Conservation (phyloP, 73 alveolate species). For the Diophrys appendiculata region DNA sequence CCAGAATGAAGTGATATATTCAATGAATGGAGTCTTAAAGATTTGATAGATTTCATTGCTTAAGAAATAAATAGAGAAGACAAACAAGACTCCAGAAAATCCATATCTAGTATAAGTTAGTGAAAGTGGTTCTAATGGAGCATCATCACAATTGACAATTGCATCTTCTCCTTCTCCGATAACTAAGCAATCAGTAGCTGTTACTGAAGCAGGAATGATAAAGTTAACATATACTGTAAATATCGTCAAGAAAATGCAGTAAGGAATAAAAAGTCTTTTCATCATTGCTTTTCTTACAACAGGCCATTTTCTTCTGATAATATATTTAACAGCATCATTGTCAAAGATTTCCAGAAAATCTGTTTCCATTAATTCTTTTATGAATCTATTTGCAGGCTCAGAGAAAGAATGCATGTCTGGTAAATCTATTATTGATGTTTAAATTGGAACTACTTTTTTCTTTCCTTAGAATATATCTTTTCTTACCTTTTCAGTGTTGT, state of each 20-base stretch:
- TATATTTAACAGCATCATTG: conserved; percentile 16
- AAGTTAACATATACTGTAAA: background rate
- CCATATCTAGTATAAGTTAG: background rate
- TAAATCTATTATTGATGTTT: background rate
- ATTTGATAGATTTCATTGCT: conserved; percentile 16
- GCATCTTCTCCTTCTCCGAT: background rate
- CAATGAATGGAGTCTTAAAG: conserved; percentile 2
- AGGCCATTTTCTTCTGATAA: conserved; percentile 21
- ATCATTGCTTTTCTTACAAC: conserved; percentile 3
- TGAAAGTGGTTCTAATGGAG: background rate
- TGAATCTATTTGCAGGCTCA: background rate
- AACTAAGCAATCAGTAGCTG: background rate
- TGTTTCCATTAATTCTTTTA: conserved; percentile 26
- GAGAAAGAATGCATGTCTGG: background rate
- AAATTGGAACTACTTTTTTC: background rate
- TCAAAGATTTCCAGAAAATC: conserved; percentile 22
- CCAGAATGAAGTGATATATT: conserved; percentile 33
- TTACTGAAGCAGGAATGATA: background rate
- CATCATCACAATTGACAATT: background rate
- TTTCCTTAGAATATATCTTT: background rate
- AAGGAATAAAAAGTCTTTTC: conserved; percentile 1
- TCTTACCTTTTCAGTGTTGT: background rate
- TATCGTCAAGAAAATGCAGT: background rate
- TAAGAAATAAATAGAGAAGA: conserved; percentile 22
- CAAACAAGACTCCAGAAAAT: background rate